These are phyloP conservation scores for Vicia faba DNA, from an alignment of 306 rosid genomes.

Conservation along the genomic window DNA sequence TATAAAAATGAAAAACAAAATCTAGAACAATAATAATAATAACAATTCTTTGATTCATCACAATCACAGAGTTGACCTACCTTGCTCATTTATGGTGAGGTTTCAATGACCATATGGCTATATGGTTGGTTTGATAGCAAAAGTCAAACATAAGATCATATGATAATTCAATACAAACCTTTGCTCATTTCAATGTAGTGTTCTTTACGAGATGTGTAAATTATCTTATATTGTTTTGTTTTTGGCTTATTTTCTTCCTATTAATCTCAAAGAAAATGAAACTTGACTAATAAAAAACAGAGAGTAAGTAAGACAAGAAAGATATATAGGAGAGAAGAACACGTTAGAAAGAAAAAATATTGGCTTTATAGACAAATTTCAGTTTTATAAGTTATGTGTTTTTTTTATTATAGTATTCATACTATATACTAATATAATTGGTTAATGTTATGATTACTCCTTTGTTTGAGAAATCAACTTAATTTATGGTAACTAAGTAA, in stretches of 20 bases:
- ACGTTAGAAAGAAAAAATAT: background rate
- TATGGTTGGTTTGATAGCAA: conserved; percentile 30
- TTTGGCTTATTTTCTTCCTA: background rate
- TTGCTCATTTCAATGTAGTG: conserved; percentile 32
- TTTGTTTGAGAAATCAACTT: background rate
- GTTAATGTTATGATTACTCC: background rate
- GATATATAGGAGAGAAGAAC: conserved; percentile 1
- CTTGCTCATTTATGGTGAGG: conserved; percentile 43
- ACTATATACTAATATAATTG: conserved; percentile 5
- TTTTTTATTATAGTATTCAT: background rate
- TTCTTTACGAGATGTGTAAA: conserved; percentile 6
- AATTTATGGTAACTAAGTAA: background rate
- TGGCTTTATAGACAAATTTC: background rate
- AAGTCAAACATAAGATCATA: conserved; percentile 41
- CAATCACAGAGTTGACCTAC: conserved; percentile 61
- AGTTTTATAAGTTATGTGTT: background rate
- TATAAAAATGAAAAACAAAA: background rate
- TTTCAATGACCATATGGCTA: conserved; percentile 20
- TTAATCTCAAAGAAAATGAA: conserved; percentile 1
- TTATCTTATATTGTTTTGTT: background rate
- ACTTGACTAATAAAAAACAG: background rate
- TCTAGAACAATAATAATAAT: background rate
- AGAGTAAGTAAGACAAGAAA: conserved; percentile 18
- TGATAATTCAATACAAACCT: conserved; percentile 5
- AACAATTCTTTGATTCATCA: conserved; percentile 46